These are phyloP conservation scores for Cytospora mali DNA, from an alignment of 2,329 filamentous ascomycete genomes.

Conservation along the genomic window DNA sequence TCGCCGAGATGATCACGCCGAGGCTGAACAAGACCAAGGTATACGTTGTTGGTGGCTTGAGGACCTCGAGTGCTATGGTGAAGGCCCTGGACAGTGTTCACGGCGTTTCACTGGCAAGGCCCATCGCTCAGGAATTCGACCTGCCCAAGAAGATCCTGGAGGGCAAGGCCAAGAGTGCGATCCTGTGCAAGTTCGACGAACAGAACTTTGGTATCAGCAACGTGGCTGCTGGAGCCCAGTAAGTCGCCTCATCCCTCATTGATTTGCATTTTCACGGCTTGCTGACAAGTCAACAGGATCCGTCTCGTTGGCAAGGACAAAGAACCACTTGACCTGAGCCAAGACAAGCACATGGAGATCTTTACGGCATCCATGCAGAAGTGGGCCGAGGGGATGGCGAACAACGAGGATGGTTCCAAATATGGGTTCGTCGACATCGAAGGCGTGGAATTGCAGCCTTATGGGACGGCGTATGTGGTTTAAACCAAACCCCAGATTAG, in stretches of 20 bases:
- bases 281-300: slow-evolving; percentile 14
- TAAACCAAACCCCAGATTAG: no score
- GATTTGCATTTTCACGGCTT: background rate
- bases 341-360: slow-evolving; percentile 36
- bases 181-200: slow-evolving; percentile 49
- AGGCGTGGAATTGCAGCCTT: slow-evolving; percentile 38
- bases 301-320: slow-evolving; percentile 27
- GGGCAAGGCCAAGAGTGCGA: slow-evolving; percentile 50
- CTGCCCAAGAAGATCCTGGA: slow-evolving; percentile 48
- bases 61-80: slow-evolving; percentile 56
- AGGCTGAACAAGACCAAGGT: slow-evolving; percentile 51
- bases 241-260: background rate
- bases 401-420: slow-evolving; percentile 37
- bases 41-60: slow-evolving; percentile 58
- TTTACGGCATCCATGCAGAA: slow-evolving; percentile 37
- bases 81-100: slow-evolving; percentile 55
- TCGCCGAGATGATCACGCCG: slow-evolving; percentile 52
- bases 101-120: slow-evolving; percentile 57
- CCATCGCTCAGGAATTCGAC: slow-evolving; percentile 52
- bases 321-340: slow-evolving; percentile 37
- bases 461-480: slow-evolving; percentile 34
- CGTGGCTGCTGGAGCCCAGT: slow-evolving; percentile 27
- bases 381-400: slow-evolving; percentile 37
- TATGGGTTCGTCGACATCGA: slow-evolving; percentile 39
- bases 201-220: slow-evolving; percentile 46